These are phyloP conservation scores for Onygenales sp. DNA, from an alignment of 2,329 filamentous ascomycete species.

Conservation along the genomic window DNA sequence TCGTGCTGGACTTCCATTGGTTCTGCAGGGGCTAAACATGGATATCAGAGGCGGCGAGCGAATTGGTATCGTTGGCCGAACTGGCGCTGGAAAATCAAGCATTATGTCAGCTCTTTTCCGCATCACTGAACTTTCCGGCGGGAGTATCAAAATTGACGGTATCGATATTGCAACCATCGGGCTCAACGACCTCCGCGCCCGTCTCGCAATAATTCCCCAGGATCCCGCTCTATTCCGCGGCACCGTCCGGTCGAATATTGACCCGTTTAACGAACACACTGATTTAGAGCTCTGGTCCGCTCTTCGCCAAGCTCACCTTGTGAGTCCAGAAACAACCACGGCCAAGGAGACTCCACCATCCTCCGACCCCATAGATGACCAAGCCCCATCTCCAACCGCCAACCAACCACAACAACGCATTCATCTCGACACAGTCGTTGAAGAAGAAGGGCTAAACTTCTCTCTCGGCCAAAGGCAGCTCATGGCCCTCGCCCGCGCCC, in stretches of 20 bases:
- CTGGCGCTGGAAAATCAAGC: conserved; percentile 37
- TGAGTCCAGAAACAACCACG: conserved; percentile 17
- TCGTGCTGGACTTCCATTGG: conserved; percentile 59
- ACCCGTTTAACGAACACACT: conserved; percentile 36
- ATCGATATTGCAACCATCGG: conserved; percentile 33
- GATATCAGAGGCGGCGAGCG: conserved; percentile 35
- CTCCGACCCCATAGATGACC: conserved; percentile 1
- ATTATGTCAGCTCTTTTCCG: conserved; percentile 39
- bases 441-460: conserved; percentile 94
- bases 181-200: conserved; percentile 32
- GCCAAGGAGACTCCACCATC: conserved; percentile 9
- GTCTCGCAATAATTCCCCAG: conserved; percentile 37
- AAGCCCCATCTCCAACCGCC: conserved; percentile 3
- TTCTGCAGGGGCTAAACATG: conserved; percentile 55
- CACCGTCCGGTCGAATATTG: conserved; percentile 35
- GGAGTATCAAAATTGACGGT: conserved; percentile 35
- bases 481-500: conserved; percentile 84
- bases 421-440: conserved; percentile 73
- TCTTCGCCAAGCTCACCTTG: conserved; percentile 35
- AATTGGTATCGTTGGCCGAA: conserved; percentile 39
- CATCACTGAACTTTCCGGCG: conserved; percentile 31
- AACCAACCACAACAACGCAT: conserved; percentile 43
- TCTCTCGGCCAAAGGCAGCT: conserved; percentile 90
- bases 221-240: conserved; percentile 37
- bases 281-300: conserved; percentile 40